These are phyloP conservation scores for Glarea lozoyensis DNA, from an alignment of 495 filamentous ascomycete species.

Conservation along the genomic window DNA sequence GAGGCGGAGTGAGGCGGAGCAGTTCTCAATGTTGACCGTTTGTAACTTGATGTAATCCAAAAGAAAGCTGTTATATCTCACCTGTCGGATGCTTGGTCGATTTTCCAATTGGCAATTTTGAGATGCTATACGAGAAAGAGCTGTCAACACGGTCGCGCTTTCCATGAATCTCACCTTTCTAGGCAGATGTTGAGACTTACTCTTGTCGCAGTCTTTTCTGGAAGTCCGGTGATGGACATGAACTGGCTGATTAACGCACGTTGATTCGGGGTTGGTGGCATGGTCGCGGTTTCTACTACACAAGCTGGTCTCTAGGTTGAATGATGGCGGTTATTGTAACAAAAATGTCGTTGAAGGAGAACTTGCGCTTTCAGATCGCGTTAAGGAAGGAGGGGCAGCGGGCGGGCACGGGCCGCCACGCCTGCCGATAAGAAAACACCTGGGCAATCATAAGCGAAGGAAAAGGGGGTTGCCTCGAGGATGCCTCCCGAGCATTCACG, in stretches of 20 bases:
- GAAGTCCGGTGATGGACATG: conserved; percentile 39
- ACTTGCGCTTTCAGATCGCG: too few relatives aligned
- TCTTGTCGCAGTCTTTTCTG: conserved; percentile 39
- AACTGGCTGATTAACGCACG: conserved; percentile 43
- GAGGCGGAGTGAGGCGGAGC: background rate
- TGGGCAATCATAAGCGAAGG: too few relatives aligned
- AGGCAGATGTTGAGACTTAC: conserved; percentile 27
- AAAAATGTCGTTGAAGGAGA: too few relatives aligned
- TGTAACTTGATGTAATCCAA: background rate
- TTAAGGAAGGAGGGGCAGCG: too few relatives aligned
- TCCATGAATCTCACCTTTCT: background rate
- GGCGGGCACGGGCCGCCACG: too few relatives aligned
- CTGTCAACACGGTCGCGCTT: conserved; percentile 13
- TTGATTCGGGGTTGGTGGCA: conserved; percentile 35
- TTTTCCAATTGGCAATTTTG: conserved; percentile 29
- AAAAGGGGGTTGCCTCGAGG: too few relatives aligned
- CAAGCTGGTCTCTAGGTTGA: too few relatives aligned
- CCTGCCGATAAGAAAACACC: too few relatives aligned
- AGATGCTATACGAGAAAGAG: conserved; percentile 18
- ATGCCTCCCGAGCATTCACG: too few relatives aligned
- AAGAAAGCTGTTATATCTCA: conserved; percentile 25
- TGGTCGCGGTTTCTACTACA: conserved; percentile 3
- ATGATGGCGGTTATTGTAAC: too few relatives aligned
- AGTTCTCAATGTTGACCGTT: too few relatives aligned
- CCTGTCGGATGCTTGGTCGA: conserved; percentile 42